Evolutionary conservation across 2,329 filamentous ascomycete genomes (phyloP).

Genomic region (Aureobasidium sp.): DNA sequence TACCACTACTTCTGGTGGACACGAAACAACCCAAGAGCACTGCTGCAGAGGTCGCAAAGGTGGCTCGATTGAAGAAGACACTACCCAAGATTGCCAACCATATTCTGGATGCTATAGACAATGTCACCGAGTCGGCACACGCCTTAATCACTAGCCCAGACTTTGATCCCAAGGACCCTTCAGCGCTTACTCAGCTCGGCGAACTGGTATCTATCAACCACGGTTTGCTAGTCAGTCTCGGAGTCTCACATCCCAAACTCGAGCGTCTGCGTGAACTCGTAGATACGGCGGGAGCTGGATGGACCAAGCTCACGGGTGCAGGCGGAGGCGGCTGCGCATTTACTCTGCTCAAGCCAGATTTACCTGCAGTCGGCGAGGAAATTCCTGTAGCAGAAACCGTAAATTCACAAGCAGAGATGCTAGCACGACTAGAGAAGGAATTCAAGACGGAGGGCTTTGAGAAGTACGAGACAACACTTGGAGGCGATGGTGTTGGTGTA

Average conservation of each 20-base stretch:
- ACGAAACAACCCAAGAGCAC: slow-evolving; percentile 85
- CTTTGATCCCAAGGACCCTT: slow-evolving; percentile 58
- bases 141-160: slow-evolving; percentile 46
- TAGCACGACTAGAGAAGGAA: slow-evolving; percentile 56
- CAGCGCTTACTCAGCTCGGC: slow-evolving; percentile 64
- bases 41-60: slow-evolving; percentile 76
- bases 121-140: slow-evolving; percentile 54
- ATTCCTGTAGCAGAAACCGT: not conserved
- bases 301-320: slow-evolving; percentile 95
- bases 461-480: slow-evolving; percentile 81
- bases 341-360: slow-evolving; percentile 67
- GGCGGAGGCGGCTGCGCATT: slow-evolving; percentile 95
- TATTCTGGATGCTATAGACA: slow-evolving; percentile 80
- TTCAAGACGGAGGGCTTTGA: slow-evolving; percentile 57
- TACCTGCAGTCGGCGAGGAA: slow-evolving; percentile 10
- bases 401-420: slow-evolving; percentile 18
- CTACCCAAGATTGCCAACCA: slow-evolving; percentile 71
- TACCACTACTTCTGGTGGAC: slow-evolving; percentile 83
- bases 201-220: slow-evolving; percentile 92
- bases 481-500: slow-evolving; percentile 88
- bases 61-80: slow-evolving; percentile 59
- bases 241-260: slow-evolving; percentile 87
- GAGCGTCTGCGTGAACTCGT: slow-evolving; percentile 87
- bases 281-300: slow-evolving; percentile 81
- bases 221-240: slow-evolving; percentile 79